These are phyloP conservation scores for Coemansia sp. DNA, from an alignment of 192 early-diverging fungal genomes.

Conservation along the genomic window DNA sequence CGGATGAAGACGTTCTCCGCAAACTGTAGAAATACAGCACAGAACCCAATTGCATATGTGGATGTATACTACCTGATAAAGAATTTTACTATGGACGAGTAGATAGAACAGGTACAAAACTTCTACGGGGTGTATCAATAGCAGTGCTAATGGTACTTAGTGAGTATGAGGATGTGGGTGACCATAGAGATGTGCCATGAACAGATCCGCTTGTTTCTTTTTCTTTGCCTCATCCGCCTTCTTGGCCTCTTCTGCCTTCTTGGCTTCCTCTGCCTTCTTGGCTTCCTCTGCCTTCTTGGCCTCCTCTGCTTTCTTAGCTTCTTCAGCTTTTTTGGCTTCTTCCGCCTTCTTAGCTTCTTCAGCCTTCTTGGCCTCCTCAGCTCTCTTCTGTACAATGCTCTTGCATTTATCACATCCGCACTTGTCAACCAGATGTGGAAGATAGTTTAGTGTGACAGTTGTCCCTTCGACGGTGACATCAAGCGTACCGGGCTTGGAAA, in stretches of 20 bases:
- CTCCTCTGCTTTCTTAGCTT: slow-evolving; percentile 6
- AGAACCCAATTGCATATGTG: background rate
- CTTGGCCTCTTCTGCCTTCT: slow-evolving; percentile 22
- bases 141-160: background rate
- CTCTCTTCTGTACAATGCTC: slow-evolving; percentile 20
- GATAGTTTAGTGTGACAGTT: slow-evolving; percentile 30
- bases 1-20: slow-evolving; percentile 37
- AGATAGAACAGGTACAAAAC: background rate
- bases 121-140: background rate
- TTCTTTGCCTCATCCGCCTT: slow-evolving; percentile 9
- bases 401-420: slow-evolving; percentile 38
- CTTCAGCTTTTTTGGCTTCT: slow-evolving; percentile 19
- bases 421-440: slow-evolving; percentile 25
- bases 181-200: slow-evolving; percentile 19
- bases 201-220: slow-evolving; percentile 14
- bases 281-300: slow-evolving; percentile 8
- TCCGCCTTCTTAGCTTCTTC: slow-evolving; percentile 14
- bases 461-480: slow-evolving; percentile 27
- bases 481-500: slow-evolving; percentile 33
- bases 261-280: slow-evolving; percentile 18
- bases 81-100: background rate
- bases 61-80: background rate
- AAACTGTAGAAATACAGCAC: background rate
- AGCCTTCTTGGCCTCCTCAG: slow-evolving; percentile 34
- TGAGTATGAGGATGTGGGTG: slow-evolving; percentile 1